Evolutionary conservation across 1,284 basidiomycete genomes (phyloP), one percentile per base, ranked within the genome.

Genomic region (Exobasidium cylindrosporum): DNA sequence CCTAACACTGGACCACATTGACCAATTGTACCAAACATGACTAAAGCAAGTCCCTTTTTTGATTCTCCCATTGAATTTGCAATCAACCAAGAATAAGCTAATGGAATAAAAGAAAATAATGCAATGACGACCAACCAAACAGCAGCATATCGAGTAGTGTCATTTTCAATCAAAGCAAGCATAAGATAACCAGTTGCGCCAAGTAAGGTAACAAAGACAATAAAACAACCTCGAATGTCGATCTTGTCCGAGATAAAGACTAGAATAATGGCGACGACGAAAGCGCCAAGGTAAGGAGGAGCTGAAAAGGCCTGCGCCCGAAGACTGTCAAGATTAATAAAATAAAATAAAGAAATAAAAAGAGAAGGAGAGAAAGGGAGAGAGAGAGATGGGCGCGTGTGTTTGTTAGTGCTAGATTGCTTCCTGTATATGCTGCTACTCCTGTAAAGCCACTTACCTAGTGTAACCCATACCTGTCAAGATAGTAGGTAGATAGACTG

Each of bases 401-500:
- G 43, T 14, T 14, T 14, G n/a, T n/a, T n/a, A n/a, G 14, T 14
- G 43, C 43, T 14, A 14, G n/a, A 14, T 14, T n/a, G 43, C 43
- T 14, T n/a, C 21, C 30, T 23, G 11, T 11, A 17, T 7, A 23
- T 23, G 54, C 68, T 64, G 43, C 62, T 68, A 40, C 35, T 40
- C 35, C 35, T 40, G 10, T 7, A 17, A 40, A 14, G n/a, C n/a
- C n/a, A n/a, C 35, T 7, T 40, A 40, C 35, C 35, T 40, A 7
- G 68, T 65, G 57, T 69, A 77, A 0, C 77, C 77, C 68, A 76
- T 70, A 29, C 72, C 66, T 3, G 66, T 31, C 7, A 79, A 54
- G 24, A 79, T 67, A 26, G 70, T 76, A 1, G 77, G 77, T 1
- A 71, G 55, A 68, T 76, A 79, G 54, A 79, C 74, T 14, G 77